Percentiles rank a stretch among this genome's conserved stretches.
phyloP scores from a whole-genome alignment of 306 rosid species.

The Cucumis melo region DNA sequence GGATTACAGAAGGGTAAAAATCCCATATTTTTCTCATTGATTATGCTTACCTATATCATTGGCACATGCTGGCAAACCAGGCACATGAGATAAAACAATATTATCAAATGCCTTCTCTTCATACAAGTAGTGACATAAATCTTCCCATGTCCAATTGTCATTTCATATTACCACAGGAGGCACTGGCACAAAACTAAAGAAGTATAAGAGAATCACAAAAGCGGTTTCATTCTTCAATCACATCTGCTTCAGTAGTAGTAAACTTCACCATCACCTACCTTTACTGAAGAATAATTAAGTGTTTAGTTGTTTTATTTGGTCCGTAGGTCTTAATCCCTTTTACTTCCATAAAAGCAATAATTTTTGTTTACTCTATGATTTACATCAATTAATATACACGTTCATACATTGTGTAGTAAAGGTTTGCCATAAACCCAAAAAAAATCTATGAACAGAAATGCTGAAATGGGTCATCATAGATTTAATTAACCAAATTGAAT shows the following conservation, averaged over 20 bases:
- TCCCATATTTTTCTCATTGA: neutral
- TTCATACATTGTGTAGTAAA: neutral
- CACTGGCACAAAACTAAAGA: slow-evolving; percentile 36
- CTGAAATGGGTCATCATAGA: neutral
- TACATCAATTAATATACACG: neutral
- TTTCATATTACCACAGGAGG: slow-evolving; percentile 86
- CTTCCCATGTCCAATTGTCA: slow-evolving; percentile 80
- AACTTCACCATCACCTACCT: neutral
- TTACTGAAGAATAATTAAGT: neutral
- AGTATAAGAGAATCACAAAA: neutral
- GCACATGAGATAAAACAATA: slow-evolving; percentile 96
- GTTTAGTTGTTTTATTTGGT: neutral
- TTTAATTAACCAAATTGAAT: too few relatives aligned
- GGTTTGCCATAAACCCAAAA: neutral
- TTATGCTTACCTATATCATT: slow-evolving; percentile 62
- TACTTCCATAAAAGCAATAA: neutral
- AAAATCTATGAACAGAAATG: neutral
- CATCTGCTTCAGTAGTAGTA: neutral
- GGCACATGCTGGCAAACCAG: slow-evolving; percentile 82
- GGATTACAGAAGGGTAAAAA: neutral
- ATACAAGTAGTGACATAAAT: slow-evolving; percentile 51
- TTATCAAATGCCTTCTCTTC: slow-evolving; percentile 87
- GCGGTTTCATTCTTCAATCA: neutral
- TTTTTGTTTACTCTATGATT: neutral
- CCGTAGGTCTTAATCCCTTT: neutral